Conservation (phyloP, 2,329 filamentous ascomycete genomes). For the Fusarium globosum region DNA sequence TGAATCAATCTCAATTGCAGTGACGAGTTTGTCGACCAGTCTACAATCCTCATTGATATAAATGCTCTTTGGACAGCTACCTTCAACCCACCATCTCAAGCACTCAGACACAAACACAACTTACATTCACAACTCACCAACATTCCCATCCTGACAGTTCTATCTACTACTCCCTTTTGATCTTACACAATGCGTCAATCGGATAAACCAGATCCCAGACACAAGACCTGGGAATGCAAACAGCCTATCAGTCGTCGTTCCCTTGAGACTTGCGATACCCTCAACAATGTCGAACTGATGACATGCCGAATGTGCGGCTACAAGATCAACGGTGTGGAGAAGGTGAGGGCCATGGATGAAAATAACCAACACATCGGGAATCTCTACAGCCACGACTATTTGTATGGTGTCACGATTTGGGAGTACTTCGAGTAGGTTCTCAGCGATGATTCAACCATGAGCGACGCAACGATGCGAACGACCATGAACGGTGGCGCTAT, state of each 20-base stretch:
- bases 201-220: background rate
- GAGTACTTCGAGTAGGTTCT: background rate
- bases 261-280: background rate
- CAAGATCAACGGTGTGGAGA: background rate
- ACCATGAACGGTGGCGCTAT: background rate
- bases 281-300: background rate
- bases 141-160: background rate
- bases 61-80: background rate
- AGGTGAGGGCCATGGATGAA: background rate
- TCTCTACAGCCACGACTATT: background rate
- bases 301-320: background rate
- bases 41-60: background rate
- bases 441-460: background rate
- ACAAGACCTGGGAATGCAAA: background rate
- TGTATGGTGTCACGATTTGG: background rate
- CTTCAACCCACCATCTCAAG: background rate
- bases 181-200: background rate
- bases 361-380: background rate
- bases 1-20: background rate
- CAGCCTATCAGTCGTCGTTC: fast-evolving
- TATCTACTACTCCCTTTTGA: background rate
- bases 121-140: too few species aligned
- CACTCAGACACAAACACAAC: background rate
- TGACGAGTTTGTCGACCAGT: background rate
- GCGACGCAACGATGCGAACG: too few species aligned